Evolutionary conservation across 2,329 filamentous ascomycete genomes (phyloP), one percentile per base, ranked within the genome.

Genomic region (Metarhizium guizhouense): DNA sequence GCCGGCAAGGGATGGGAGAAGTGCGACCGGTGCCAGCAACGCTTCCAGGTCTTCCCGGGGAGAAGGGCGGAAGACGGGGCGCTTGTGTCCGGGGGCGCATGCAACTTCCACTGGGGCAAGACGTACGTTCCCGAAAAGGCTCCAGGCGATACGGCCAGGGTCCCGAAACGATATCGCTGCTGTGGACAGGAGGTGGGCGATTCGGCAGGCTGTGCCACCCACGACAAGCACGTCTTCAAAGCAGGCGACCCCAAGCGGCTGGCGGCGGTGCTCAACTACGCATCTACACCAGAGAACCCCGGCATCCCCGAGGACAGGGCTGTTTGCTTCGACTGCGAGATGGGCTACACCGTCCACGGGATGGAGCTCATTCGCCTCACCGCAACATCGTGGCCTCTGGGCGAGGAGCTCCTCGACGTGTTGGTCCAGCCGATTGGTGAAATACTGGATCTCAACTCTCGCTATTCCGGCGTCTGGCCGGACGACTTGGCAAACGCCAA

Each of bases 261-360:
- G 30, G 90, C 91, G 0, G 75, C 85, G 0, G 74, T 93, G 3
- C 78, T 95, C 63, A 91, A 93, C 53, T 99, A 95, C 68, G 80
- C 83, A 56, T 72, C 82, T 58, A 97, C 94, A 0, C 92, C 92
- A 0, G 71, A 77, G 13, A 91, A 90, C 61, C 68, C 74, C 1
- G 63, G 72, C 2, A 76, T 74, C 1, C 73, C 76, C 0, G 64
- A 70, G 1, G 73, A 79, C 53, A 81, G 81, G 40, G 89, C 87
- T 2, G 84, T 97, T 11, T 87, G 85, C 60, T 93, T 99, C 64
- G 94, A 99, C 68, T 97, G 94, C 65, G 94, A 99, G 68, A 99
- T 99, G 94, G 90, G 89, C 4, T 97, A 95, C 67, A 99, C 95
- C 0, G 88, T 89, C 1, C 72, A 87, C 52, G 94, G 95, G 0